Conservation (phyloP, 345 rosid genomes). For the Dipteronia dyeriana region DNA sequence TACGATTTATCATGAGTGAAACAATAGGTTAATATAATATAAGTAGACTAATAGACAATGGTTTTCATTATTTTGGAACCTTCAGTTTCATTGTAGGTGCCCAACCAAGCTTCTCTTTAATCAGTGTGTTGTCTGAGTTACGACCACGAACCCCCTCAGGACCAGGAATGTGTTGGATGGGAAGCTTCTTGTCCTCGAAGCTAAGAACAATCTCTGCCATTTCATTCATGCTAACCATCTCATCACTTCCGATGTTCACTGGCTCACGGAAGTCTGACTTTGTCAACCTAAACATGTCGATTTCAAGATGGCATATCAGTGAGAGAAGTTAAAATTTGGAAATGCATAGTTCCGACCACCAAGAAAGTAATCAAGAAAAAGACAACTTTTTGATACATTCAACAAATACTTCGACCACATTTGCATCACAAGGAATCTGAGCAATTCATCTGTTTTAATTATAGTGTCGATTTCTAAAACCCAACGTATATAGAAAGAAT, state of each 20-base stretch:
- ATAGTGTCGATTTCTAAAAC: neutral
- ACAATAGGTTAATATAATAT: neutral
- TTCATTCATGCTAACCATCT: slow-evolving; percentile 99
- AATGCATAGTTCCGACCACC: neutral
- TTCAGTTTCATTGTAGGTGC: slow-evolving; percentile 94
- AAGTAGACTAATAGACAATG: neutral
- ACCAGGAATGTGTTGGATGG: slow-evolving; percentile 95
- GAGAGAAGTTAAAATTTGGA: neutral
- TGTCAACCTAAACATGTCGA: slow-evolving; percentile 57
- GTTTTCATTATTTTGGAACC: slow-evolving; percentile 40
- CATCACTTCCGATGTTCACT: slow-evolving; percentile 97
- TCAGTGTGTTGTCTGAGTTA: slow-evolving; percentile 94
- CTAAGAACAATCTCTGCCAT: slow-evolving; percentile 97
- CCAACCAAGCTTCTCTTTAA: slow-evolving; percentile 99
- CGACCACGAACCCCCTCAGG: slow-evolving; percentile 99
- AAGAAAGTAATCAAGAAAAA: neutral
- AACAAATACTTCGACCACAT: neutral
- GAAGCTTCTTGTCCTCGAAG: slow-evolving; percentile 84
- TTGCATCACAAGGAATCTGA: neutral
- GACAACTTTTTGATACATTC: neutral
- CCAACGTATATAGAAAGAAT: neutral
- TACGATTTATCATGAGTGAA: slow-evolving; percentile 4
- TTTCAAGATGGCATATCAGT: neutral
- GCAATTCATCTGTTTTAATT: neutral
- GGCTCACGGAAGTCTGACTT: slow-evolving; percentile 99